A percentile compares a stretch with the other conserved stretches of the same genome.
Conservation (phyloP, 2,329 filamentous ascomycete genomes). For the Lachnum nothofagi region DNA sequence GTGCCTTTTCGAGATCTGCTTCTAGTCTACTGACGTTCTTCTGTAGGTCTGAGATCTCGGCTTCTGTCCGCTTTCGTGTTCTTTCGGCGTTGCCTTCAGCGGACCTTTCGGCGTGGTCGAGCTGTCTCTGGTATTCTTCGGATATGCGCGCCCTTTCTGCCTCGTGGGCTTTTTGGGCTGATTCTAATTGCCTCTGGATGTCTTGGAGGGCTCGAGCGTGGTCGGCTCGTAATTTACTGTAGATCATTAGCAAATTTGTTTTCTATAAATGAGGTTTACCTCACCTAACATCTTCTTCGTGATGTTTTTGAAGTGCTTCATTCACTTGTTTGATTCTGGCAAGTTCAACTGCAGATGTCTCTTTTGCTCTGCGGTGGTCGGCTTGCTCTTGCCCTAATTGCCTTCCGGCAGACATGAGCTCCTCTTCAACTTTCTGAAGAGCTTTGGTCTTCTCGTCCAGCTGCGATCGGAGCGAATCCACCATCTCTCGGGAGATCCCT, state of each 20-base stretch:
- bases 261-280: conserved; percentile 18
- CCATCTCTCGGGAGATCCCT: conserved; percentile 86
- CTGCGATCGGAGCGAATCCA: conserved; percentile 77
- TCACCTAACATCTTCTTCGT: conserved; percentile 60
- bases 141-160: conserved; percentile 33
- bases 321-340: conserved; percentile 47
- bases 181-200: conserved; percentile 40
- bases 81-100: conserved; percentile 47
- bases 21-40: conserved; percentile 57
- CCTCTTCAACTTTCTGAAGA: conserved; percentile 44
- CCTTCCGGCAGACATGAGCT: conserved; percentile 44
- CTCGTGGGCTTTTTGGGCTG: conserved; percentile 43
- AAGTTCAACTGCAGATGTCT: conserved; percentile 50
- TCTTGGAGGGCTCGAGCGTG: conserved; percentile 30
- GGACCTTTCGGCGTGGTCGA: conserved; percentile 44
- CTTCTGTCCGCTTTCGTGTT: conserved; percentile 47
- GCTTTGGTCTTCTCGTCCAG: conserved; percentile 63
- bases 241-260: conserved; percentile 16
- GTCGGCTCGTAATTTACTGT: conserved; percentile 30
- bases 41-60: conserved; percentile 59
- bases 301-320: conserved; percentile 63
- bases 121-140: conserved; percentile 38
- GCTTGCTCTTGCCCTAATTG: conserved; percentile 67
- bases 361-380: conserved; percentile 63
- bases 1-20: conserved; percentile 56